A percentile compares a stretch with the other conserved stretches of the same genome.
Conservation (phyloP, 257 asterid genomes). For the Cinchona pubescens region DNA sequence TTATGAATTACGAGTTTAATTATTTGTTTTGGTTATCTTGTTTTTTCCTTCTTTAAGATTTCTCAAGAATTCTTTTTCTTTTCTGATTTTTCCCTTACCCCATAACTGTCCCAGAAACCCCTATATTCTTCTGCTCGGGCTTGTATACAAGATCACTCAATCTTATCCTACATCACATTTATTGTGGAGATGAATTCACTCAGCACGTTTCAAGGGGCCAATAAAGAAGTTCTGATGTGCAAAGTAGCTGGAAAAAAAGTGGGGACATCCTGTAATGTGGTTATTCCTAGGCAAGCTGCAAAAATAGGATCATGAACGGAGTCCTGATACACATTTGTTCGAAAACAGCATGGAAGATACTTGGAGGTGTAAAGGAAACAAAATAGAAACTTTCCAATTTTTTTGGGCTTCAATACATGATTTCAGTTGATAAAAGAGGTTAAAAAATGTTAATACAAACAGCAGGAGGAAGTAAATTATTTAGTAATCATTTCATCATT, state of each 20-base stretch:
- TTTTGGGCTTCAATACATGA: constrained; percentile 2
- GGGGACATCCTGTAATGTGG: background rate
- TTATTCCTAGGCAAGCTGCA: background rate
- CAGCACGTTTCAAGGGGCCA: background rate
- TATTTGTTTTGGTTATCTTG: no score
- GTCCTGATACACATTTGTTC: no score
- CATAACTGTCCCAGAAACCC: no score
- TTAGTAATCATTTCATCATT: background rate
- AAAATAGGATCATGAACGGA: background rate
- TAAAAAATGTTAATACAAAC: background rate
- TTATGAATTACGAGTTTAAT: no score
- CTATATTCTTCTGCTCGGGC: no score
- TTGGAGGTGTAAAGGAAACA: constrained; percentile 1
- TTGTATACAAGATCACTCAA: no score
- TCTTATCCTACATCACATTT: no score
- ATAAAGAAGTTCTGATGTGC: background rate
- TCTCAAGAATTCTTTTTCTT: no score
- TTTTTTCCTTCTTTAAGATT: no score
- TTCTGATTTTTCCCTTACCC: no score
- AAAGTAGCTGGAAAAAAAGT: background rate
- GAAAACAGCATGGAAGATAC: background rate
- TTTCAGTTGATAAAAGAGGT: constrained; percentile 5
- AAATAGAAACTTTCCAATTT: background rate
- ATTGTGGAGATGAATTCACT: background rate
- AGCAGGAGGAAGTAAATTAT: background rate